These are phyloP conservation scores for Exidia glandulosa DNA, from an alignment of 768 basidiomycete genomes.

Conservation along the genomic window DNA sequence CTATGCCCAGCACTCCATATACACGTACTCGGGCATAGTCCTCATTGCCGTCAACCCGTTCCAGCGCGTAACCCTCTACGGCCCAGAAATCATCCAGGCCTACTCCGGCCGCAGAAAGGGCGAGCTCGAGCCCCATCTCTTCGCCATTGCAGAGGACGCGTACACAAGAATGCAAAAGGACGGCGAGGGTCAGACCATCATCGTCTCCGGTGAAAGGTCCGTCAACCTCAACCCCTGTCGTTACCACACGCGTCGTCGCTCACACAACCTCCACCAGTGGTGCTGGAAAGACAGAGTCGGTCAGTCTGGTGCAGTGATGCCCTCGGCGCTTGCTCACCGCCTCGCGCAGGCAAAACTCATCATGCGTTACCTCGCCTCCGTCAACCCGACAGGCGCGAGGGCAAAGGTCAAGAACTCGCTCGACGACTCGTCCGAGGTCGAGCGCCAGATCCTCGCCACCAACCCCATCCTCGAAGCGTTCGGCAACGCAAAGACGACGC, in stretches of 20 bases:
- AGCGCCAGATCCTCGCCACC: slow-evolving; percentile 95
- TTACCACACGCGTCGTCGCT: slow-evolving; percentile 4
- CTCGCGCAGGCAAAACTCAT: slow-evolving; percentile 82
- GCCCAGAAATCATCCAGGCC: slow-evolving; percentile 93
- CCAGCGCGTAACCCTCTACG: slow-evolving; percentile 93
- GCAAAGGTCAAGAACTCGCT: slow-evolving; percentile 59
- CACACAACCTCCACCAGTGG: slow-evolving; percentile 44
- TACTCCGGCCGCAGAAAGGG: slow-evolving; percentile 88
- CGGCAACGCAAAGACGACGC: slow-evolving; percentile 97
- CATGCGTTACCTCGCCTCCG: slow-evolving; percentile 97
- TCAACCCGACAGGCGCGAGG: slow-evolving; percentile 68
- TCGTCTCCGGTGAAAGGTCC: slow-evolving; percentile 95
- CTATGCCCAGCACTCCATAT: slow-evolving; percentile 94
- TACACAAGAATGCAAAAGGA: slow-evolving; percentile 95
- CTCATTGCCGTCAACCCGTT: slow-evolving; percentile 99
- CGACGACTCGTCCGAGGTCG: slow-evolving; percentile 88
- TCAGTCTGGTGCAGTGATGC: slow-evolving; percentile 23
- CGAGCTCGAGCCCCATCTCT: slow-evolving; percentile 93
- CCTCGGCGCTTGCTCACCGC: background rate
- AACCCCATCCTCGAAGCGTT: slow-evolving; percentile 99
- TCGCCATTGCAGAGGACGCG: slow-evolving; percentile 98
- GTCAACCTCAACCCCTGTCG: slow-evolving; percentile 11
- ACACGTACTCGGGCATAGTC: slow-evolving; percentile 98
- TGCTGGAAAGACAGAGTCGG: slow-evolving; percentile 98
- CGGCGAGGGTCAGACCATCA: slow-evolving; percentile 93